Evolutionary conservation across 108 stramenopile genomes (phyloP).

Genomic region (Cyclotella baltica): DNA sequence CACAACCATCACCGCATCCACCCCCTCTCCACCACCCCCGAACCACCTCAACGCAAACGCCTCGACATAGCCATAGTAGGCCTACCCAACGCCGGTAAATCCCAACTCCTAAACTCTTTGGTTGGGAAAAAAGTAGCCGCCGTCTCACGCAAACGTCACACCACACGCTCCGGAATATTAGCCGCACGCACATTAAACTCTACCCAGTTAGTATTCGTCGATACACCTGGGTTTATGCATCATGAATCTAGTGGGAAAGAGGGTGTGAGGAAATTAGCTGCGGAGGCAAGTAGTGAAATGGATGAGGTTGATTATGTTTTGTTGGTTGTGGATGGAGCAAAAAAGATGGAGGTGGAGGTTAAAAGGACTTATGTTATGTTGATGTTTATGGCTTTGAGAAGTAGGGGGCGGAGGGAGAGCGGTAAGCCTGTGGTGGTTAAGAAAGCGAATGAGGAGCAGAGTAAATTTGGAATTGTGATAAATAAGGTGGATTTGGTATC

Average conservation of each 20-base stretch:
- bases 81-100: slow-evolving; percentile 89
- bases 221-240: slow-evolving; percentile 92
- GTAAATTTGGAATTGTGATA: slow-evolving; percentile 85
- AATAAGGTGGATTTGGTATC: slow-evolving; percentile 94
- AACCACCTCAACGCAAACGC: slow-evolving; percentile 47
- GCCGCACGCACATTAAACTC: slow-evolving; percentile 79
- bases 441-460: background rate
- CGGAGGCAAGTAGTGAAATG: slow-evolving; percentile 72
- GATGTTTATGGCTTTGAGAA: slow-evolving; percentile 65
- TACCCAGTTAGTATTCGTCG: slow-evolving; percentile 89
- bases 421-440: background rate
- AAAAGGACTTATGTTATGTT: slow-evolving; percentile 70
- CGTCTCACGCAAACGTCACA: slow-evolving; percentile 93
- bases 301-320: slow-evolving; percentile 78
- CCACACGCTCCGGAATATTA: slow-evolving; percentile 84
- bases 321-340: slow-evolving; percentile 89
- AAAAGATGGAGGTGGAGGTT: slow-evolving; percentile 63
- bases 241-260: slow-evolving; percentile 65
- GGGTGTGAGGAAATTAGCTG: slow-evolving; percentile 65
- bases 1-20: background rate
- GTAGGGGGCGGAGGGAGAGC: slow-evolving; percentile 58
- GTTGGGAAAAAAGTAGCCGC: slow-evolving; percentile 81
- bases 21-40: background rate
- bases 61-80: slow-evolving; percentile 91
- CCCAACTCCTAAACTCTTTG: slow-evolving; percentile 86